Evolutionary conservation across 176 grass and related monocot genomes (phyloP).

Genomic region (Carex cristatella): DNA sequence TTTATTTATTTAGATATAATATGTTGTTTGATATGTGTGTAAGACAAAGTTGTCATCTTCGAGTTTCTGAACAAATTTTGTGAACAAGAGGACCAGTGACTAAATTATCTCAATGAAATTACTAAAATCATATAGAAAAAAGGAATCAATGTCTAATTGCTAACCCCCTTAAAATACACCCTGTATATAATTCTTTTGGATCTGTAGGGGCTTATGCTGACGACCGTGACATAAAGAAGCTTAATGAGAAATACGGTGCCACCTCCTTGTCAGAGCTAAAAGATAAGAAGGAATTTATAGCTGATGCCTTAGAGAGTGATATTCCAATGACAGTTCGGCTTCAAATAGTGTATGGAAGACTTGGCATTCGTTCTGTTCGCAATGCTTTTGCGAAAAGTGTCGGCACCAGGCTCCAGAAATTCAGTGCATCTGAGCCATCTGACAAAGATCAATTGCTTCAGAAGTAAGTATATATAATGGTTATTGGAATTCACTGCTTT

Average conservation of each 20-base stretch:
- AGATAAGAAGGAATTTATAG: slow-evolving; percentile 40
- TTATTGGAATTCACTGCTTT: background rate
- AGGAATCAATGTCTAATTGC: too few species aligned
- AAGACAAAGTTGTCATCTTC: background rate
- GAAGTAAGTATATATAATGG: slow-evolving; percentile 32
- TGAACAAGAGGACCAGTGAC: background rate
- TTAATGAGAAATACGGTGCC: slow-evolving; percentile 50
- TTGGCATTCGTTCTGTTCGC: slow-evolving; percentile 61
- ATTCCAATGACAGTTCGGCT: slow-evolving; percentile 72
- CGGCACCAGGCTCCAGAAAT: slow-evolving; percentile 67
- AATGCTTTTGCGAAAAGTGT: slow-evolving; percentile 76
- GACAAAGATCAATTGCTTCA: slow-evolving; percentile 71
- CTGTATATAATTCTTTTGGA: background rate
- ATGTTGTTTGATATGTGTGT: background rate
- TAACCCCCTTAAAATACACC: background rate
- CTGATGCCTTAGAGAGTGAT: slow-evolving; percentile 52
- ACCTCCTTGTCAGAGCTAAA: slow-evolving; percentile 46
- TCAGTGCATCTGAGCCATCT: slow-evolving; percentile 29
- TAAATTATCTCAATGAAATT: background rate
- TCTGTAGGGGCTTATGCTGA: slow-evolving; percentile 80
- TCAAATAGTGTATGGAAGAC: slow-evolving; percentile 74
- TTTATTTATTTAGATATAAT: too few species aligned
- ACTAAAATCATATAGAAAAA: too few species aligned
- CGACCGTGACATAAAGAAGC: slow-evolving; percentile 43
- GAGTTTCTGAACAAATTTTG: background rate